Base-by-base conservation (phyloP, 2,329 filamentous ascomycete genomes). In the Tricladium varicosporioides region DNA sequence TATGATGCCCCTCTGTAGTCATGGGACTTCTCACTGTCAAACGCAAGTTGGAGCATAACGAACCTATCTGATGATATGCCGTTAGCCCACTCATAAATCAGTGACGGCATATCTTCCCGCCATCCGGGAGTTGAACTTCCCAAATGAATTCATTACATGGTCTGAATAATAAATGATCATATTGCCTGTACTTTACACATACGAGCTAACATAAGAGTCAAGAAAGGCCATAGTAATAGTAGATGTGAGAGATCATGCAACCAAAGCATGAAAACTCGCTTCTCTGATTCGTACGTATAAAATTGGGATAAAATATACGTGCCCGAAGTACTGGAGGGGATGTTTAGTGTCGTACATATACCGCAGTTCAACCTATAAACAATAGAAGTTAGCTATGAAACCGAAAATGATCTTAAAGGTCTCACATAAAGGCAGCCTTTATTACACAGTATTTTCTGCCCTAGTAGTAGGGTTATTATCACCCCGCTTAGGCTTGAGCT, bases 101-200 rank as follows among this genome's bases (percentile, higher is more conserved):
- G 56, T 9, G 46, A 5, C 33, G 40, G 51, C 59, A 61, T 61
- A 19, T 49, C 57, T 13, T 59, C 59, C 32, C 51, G 44, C 59
- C 59, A 59, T 42, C 59, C 59, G 2, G 31, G 22, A 7, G 56
- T 59, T 7, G 50, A 33, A 2, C 42, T 43, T 2, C 56, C 56
- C 4, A 56, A 19, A 10, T 56, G 53, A 18, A 59, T 42, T 2
- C 50, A 42, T 31, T 61, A 53, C 52, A 60, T 54, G 5, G 51
- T 54, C 32, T 60, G 58, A 27, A 55, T 55, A 11, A 60, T 60
- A 22, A 55, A 60, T 2, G 58, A 60, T 33, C 58, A 54, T 19
- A 58, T 42, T 9, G 55, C 16, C 11, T 54, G 52, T 13, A 60
- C 52, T 31, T 56, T 60, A 36, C 58, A 60, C 3, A 46, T 58